Evolutionary conservation across 2,329 filamentous ascomycete species (phyloP).

Genomic region (Beauveria sp.): DNA sequence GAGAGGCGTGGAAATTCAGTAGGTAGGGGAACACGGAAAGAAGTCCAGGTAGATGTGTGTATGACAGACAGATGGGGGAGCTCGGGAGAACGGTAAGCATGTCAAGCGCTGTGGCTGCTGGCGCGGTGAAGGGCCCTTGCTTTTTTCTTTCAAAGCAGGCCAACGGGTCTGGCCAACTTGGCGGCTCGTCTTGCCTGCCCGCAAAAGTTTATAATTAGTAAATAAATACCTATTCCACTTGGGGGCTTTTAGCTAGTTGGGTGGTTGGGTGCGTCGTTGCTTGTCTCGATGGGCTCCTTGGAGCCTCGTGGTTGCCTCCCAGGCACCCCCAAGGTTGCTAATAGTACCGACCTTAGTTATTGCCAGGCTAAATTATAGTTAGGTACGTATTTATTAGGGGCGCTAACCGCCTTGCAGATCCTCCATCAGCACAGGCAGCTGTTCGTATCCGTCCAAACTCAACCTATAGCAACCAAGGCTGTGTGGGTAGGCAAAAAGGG

Average conservation of each 20-base stretch:
- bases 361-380: too few relatives aligned
- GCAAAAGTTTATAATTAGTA: too few relatives aligned
- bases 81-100: neutral
- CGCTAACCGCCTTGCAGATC: constrained; percentile 6
- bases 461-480: neutral
- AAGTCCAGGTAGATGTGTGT: neutral
- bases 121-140: neutral
- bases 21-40: neutral
- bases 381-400: too few relatives aligned
- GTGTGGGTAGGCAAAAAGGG: neutral
- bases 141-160: neutral
- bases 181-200: too few relatives aligned
- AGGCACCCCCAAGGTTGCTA: too few relatives aligned
- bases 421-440: neutral
- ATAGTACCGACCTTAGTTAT: too few relatives aligned
- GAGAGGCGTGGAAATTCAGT: neutral
- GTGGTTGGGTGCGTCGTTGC: too few relatives aligned
- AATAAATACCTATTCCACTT: too few relatives aligned
- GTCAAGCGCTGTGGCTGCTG: constrained; percentile 4
- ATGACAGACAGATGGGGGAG: neutral
- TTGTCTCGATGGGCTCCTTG: too few relatives aligned
- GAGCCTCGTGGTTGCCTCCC: too few relatives aligned
- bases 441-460: constrained; percentile 6
- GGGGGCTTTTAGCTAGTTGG: too few relatives aligned
- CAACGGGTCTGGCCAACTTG: neutral